Evolutionary conservation across 2,329 filamentous ascomycete species (phyloP).

Genomic region (Hymenoscyphus infarciens): DNA sequence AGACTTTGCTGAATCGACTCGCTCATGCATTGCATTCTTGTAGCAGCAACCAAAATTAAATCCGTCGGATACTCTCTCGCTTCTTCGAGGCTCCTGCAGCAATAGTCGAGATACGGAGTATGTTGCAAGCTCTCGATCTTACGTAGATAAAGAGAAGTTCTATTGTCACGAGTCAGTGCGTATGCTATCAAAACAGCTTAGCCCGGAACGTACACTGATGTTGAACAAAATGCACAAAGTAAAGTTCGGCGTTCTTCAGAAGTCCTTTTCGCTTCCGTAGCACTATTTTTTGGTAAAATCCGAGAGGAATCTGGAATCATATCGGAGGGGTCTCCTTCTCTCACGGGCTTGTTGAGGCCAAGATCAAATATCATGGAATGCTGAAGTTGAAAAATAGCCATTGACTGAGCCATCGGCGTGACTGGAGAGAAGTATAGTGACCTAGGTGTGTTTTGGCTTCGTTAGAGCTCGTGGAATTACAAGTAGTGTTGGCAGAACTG

Average conservation of each 20-base stretch:
- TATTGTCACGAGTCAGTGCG: no score
- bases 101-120: slow-evolving; percentile 24
- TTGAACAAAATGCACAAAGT: slow-evolving; percentile 21
- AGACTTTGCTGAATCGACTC: slow-evolving; percentile 18
- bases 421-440: slow-evolving; percentile 21
- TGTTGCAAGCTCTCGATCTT: slow-evolving; percentile 21
- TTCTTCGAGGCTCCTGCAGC: slow-evolving; percentile 19
- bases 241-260: slow-evolving; percentile 24
- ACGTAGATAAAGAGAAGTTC: slow-evolving; percentile 17
- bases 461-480: not conserved
- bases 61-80: slow-evolving; percentile 21
- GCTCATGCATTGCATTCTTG: slow-evolving; percentile 20
- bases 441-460: slow-evolving; percentile 9
- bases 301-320: slow-evolving; percentile 11
- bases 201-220: slow-evolving; percentile 12
- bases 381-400: slow-evolving; percentile 21
- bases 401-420: slow-evolving; percentile 18
- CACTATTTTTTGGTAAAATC: slow-evolving; percentile 8
- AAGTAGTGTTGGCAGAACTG: not conserved
- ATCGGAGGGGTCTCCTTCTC: slow-evolving; percentile 17
- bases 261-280: slow-evolving; percentile 17
- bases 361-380: slow-evolving; percentile 25
- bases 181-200: no score
- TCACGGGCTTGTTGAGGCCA: slow-evolving; percentile 20
- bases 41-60: slow-evolving; percentile 20